A percentile compares a stretch with the other conserved stretches of the same genome.
These are phyloP conservation scores for Dothiorella sarmentorum DNA, from an alignment of 2,329 filamentous ascomycete species.

Conservation along the genomic window DNA sequence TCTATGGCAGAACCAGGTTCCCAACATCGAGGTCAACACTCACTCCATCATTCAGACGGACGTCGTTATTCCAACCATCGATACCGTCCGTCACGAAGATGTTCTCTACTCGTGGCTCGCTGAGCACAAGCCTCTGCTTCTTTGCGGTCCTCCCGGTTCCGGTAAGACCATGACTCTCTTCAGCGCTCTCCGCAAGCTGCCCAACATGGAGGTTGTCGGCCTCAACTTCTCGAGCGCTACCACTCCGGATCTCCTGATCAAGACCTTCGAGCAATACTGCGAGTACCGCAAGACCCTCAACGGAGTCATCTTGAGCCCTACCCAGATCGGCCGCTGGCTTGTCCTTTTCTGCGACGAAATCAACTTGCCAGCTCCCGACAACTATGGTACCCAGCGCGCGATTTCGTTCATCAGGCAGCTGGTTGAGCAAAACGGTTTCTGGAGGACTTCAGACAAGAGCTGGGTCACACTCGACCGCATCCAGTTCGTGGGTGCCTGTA, in stretches of 20 bases:
- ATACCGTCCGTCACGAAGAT: constrained; percentile 96
- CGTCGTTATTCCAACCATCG: constrained; percentile 94
- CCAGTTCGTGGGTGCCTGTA: constrained; percentile 98
- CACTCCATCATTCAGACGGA: constrained; percentile 98
- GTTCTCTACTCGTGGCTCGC: constrained; percentile 99
- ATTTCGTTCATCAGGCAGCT: constrained; percentile 97
- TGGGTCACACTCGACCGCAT: constrained; percentile 98
- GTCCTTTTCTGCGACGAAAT: constrained; percentile 99
- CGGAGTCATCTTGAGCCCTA: constrained; percentile 91
- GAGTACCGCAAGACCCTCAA: constrained; percentile 99
- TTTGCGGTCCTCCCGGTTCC: constrained; percentile 95
- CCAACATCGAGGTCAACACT: constrained; percentile 92
- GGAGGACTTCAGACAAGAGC: constrained; percentile 93
- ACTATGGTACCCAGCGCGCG: constrained; percentile 93
- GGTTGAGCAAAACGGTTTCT: constrained; percentile 98
- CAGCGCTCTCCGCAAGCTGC: constrained; percentile 91
- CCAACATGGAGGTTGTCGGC: constrained; percentile 98
- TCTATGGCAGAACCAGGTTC: constrained; percentile 92
- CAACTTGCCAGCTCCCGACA: constrained; percentile 95
- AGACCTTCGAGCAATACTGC: constrained; percentile 99
- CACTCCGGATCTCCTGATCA: constrained; percentile 94
- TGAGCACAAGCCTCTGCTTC: constrained; percentile 92
- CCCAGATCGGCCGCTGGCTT: constrained; percentile 94
- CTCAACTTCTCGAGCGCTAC: constrained; percentile 99
- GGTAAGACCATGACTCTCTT: constrained; percentile 99